Base-by-base conservation (phyloP, 192 early-diverging fungal genomes). In the Coemansia javaensis region DNA sequence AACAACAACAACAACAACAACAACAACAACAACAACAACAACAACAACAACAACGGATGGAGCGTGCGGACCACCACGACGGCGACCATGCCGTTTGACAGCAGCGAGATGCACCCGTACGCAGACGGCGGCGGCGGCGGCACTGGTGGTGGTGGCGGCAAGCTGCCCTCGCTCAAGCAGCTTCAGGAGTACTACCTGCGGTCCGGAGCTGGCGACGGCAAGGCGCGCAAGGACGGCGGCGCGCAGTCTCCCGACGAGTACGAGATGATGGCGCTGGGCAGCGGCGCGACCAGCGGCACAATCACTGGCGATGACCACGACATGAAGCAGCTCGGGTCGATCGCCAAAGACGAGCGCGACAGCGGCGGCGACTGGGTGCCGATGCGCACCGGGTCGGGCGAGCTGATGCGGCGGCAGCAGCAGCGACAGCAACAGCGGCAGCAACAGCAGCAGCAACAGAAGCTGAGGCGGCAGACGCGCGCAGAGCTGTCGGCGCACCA, bases 101-200 rank as follows among this genome's bases (percentile, higher is more conserved):
- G 56, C 17, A 34, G 18, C 5, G 3, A n/a, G n/a, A n/a, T 45
- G 4, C 45, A 39, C 22, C 15, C 32, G 5, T 43, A 40, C 4
- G 32, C 28, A 3, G 30, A 47, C 14, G 33, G 39, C 12, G 40
- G 46, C 18, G 32, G 31, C 12, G 43, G 46, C 16, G 14, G 32
- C 6, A 44, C 32, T n/a, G n/a, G n/a, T n/a, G n/a, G n/a, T n/a
- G n/a, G 8, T 30, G 30, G 32, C 61, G n/a, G n/a, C 12, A 51
- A 51, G 17, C 58, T 72, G 51, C 68, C 68, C 32, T 59, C 68
- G 47, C 56, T 72, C 8, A 72, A 64, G 56, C 68, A 72, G 61
- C 48, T 72, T 12, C 68, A 72, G 61, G 56, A 72, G 32, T 44
- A 72, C 35, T 72, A 72, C 47, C 23, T 72, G 60, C 59, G 54